Evolutionary conservation across 2,329 filamentous ascomycete species (phyloP).

Genomic region (Albophoma yamanashiensis): DNA sequence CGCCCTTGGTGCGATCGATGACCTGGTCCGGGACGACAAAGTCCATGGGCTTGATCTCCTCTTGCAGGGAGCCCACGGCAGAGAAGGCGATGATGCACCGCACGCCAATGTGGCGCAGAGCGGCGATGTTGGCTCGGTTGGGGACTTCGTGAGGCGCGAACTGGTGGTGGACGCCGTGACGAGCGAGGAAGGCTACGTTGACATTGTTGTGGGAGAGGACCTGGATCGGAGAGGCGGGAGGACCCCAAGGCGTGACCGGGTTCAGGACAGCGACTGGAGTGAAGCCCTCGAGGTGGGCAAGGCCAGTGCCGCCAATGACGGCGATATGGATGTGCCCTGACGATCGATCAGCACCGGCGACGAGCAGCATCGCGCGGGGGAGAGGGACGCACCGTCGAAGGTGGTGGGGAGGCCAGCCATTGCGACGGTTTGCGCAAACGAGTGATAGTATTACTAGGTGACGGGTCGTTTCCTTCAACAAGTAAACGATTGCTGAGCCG

Average conservation of each 20-base stretch:
- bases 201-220: slow-evolving; percentile 80
- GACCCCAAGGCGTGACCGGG: slow-evolving; percentile 79
- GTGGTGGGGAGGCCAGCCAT: slow-evolving; percentile 46
- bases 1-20: slow-evolving; percentile 93
- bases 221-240: slow-evolving; percentile 62
- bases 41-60: slow-evolving; percentile 89
- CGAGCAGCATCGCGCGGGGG: neutral
- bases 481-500: neutral
- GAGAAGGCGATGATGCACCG: slow-evolving; percentile 89
- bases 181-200: slow-evolving; percentile 84
- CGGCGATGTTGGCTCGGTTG: slow-evolving; percentile 91
- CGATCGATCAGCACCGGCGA: slow-evolving; percentile 6
- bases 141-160: slow-evolving; percentile 92
- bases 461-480: neutral
- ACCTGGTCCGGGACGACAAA: slow-evolving; percentile 95
- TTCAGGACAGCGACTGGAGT: slow-evolving; percentile 70
- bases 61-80: slow-evolving; percentile 84
- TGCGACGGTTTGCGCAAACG: slow-evolving; percentile 5
- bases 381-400: slow-evolving; percentile 41
- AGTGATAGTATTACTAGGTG: neutral
- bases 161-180: slow-evolving; percentile 83
- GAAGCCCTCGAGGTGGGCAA: slow-evolving; percentile 80
- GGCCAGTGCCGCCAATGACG: slow-evolving; percentile 87
- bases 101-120: slow-evolving; percentile 82
- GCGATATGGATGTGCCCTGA: slow-evolving; percentile 68